Evolutionary conservation across 306 rosid species (phyloP), one percentile per base, ranked within the genome.

Genomic region (Medicago ruthenica): DNA sequence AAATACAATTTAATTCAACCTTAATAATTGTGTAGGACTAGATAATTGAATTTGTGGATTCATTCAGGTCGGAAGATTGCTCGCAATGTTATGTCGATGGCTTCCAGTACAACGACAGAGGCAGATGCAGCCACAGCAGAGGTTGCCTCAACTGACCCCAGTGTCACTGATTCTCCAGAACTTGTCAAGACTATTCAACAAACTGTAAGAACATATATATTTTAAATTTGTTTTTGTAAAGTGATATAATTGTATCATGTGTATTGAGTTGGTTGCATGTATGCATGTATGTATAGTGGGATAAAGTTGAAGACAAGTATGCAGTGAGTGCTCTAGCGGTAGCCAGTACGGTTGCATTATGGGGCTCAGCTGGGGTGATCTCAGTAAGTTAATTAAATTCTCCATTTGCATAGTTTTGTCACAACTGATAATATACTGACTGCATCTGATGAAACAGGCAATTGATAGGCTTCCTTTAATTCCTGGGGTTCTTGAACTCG

Each of bases 301-400:
- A 90, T 9, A 95, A 95, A 82, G 92, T 92, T 65, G 99, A 95
- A 58, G 99, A 95, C 64, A 95, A 95, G 76, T 92, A 95, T 87
- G 97, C 97, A 70, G 92, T 90, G 84, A 86, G 88, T 79, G 79
- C 96, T 62, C 75, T 95, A 59, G 96, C 76, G 0, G 89, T 90
- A 47, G 92, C 96, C 69, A 93, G 68, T 61, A 84, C 15, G 5
- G 91, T 92, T 68, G 99, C 88, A 17, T 67, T 90, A 24, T 84
- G 89, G 97, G 96, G 86, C 67, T 85, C 92, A 47, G 73, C 87
- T 8, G 99, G 99, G 31, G 2, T 87, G 70, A 82, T 95, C 61
- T 92, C 91, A 22, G 99, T 95, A 80, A 16, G 80, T 71, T 74
- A 63, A 37, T 67, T 44, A 60, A 3, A 31, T 31, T n/a, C 67